Evolutionary conservation across 129 eudicot genomes (phyloP), one percentile per base, ranked within the genome.

Genomic region (Artemisia argyi): DNA sequence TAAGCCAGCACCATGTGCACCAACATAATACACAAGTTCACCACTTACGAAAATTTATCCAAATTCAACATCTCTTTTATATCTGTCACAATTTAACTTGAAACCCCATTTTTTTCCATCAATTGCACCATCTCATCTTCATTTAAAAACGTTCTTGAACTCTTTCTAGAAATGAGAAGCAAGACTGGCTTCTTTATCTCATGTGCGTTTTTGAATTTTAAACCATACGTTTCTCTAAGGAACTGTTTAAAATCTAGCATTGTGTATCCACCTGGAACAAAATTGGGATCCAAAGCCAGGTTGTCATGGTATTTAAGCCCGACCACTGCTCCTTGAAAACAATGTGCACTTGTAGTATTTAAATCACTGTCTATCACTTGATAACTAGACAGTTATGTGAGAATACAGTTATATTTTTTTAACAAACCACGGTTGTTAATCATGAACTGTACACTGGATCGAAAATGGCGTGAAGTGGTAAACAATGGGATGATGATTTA

Each of bases 1-100:
- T 20, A 87, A 62, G 39, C 92, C 88, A 47, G 92, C 92, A 15
- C 88, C 92, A 66, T 87, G 92, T 55, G 76, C 84, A 24, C 92
- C 88, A 7, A 86, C 82, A 86, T 82, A 61, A 82, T 82, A 30
- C 86, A 81, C 19, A 86, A 78, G 61, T 82, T 86, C 15, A 83
- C 85, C 71, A 83, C 56, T 47, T 74, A 15, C 7, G 86, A 60
- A 76, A 86, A 72, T 35, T 63, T 54, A 30, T 74, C 67, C 70
- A 83, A 16, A 42, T 81, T 72, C 9, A 60, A 14, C 76, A 77
- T 78, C 17, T 74, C 59, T 0, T 71, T 22, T 11, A 73, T 66
- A 62, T 19, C 26, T 13, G 78, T 50, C 10, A 74, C 15, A 2
- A 76, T 65, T 73, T 65, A 17, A 83, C 83, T 20, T 55, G 60